Evolutionary conservation across 176 grass and related monocot genomes (phyloP).

Genomic region (Lolium multiflorum): DNA sequence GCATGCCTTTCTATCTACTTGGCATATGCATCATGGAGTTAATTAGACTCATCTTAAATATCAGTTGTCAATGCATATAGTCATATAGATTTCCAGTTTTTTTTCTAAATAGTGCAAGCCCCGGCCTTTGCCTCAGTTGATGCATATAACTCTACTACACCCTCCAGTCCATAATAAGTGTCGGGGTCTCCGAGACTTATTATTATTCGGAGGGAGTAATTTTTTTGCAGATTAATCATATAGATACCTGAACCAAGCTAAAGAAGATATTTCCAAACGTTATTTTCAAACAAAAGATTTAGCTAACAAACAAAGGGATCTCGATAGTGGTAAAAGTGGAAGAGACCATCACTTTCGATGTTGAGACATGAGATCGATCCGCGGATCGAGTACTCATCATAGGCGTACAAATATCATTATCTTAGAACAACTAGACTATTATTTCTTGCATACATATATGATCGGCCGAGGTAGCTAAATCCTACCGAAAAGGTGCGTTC

Average conservation of each 20-base stretch:
- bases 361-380: not conserved
- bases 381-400: slow-evolving; percentile 3
- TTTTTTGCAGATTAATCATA: not conserved
- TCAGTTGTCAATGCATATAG: not conserved
- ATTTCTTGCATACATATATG: not conserved
- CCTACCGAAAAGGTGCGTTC: not conserved
- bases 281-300: slow-evolving; percentile 10
- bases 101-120: too few relatives aligned
- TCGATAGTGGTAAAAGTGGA: not conserved
- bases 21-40: not conserved
- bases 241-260: not conserved
- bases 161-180: too few relatives aligned
- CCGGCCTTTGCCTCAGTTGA: too few relatives aligned
- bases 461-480: not conserved
- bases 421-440: not conserved
- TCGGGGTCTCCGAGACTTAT: too few relatives aligned
- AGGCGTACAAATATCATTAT: slow-evolving; percentile 32
- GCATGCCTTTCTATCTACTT: not conserved
- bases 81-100: too few relatives aligned
- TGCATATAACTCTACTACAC: too few relatives aligned
- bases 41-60: not conserved
- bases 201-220: too few relatives aligned
- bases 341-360: slow-evolving; percentile 5
- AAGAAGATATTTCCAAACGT: not conserved
- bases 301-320: not conserved